phyloP scores from a whole-genome alignment of 169 alveolate genomes.

The Plasmodium billcollinsi region DNA sequence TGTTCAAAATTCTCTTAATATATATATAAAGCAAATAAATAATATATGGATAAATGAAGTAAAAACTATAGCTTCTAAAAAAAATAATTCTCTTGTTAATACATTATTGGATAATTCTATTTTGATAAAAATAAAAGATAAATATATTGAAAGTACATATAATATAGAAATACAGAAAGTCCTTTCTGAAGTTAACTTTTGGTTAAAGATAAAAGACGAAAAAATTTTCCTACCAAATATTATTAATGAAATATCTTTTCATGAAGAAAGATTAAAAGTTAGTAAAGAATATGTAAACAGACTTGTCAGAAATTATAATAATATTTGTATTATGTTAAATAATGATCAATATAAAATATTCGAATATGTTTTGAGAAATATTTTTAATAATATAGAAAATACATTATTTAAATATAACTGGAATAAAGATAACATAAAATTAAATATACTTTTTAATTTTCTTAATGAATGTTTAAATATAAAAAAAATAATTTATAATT shows the following conservation, averaged over 20 bases:
- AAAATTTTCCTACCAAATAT: slow-evolving; percentile 64
- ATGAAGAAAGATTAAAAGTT: slow-evolving; percentile 70
- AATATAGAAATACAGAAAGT: slow-evolving; percentile 58
- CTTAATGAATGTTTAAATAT: slow-evolving; percentile 59
- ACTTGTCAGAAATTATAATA: slow-evolving; percentile 64
- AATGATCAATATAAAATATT: slow-evolving; percentile 70
- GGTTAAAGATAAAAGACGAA: slow-evolving; percentile 72
- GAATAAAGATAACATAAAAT: slow-evolving; percentile 72
- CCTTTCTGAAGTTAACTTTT: slow-evolving; percentile 52
- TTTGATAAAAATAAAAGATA: slow-evolving; percentile 51
- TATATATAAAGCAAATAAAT: slow-evolving; percentile 67
- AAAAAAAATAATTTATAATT: slow-evolving; percentile 24
- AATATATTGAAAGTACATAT: slow-evolving; percentile 61
- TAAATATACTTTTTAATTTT: slow-evolving; percentile 38
- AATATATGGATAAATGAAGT: slow-evolving; percentile 70
- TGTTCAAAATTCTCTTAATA: slow-evolving; percentile 59
- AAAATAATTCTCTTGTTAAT: slow-evolving; percentile 58
- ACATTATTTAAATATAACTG: slow-evolving; percentile 70
- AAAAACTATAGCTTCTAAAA: slow-evolving; percentile 55
- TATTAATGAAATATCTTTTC: slow-evolving; percentile 67
- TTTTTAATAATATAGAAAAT: slow-evolving; percentile 52
- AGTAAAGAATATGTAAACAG: slow-evolving; percentile 73
- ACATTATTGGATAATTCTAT: slow-evolving; percentile 61
- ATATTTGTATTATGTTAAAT: slow-evolving; percentile 56
- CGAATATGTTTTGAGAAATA: slow-evolving; percentile 62